Evolutionary conservation across 2,329 filamentous ascomycete species (phyloP), one percentile per base, ranked within the genome.

Genomic region (Pleurostoma richardsiae): DNA sequence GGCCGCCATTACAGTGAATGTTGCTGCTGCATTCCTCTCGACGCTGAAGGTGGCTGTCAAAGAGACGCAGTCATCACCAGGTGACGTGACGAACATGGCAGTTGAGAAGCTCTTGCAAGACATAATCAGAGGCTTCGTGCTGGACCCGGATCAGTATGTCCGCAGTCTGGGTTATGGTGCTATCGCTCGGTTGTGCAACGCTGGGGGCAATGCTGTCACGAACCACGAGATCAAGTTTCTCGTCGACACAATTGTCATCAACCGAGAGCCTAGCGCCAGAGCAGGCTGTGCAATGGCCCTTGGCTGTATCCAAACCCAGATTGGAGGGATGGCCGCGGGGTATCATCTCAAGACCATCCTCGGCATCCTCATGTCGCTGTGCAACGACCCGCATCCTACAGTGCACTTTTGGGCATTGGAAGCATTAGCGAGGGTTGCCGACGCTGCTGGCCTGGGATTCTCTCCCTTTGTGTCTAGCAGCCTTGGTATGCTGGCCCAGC

Each of bases 391-490:
- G 26, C 94, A 99, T 62, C 91, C 94, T 0, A 85, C 88, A 1
- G 94, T 99, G 6, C 94, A 99, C 65, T 96, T 92, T 62, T 97
- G 91, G 90, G 92, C 95, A 3, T 73, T 99, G 40, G 90, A 96
- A 62, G 92, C 90, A 7, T 68, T 99, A 30, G 85, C 88, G 3
- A 77, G 88, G 44, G 90, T 95, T 10, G 88, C 92, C 3, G 92
- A 96, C 59, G 94, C 92, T 8, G 91, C 94, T 2, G 94, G 94
- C 0, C 73, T 99, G 48, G 92, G 89, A 29, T 99, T 96, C 65
- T 90, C 91, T 1, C 83, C 84, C 33, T 96, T 92, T 58, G 91
- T 96, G 26, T 86, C 90, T 0, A 90, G 90, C 57, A 91, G 90
- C 0, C 77, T 99, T 26, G 94, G 92, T 4, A 95, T 99, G 85